A percentile compares a stretch with the other conserved stretches of the same genome.
Evolutionary conservation across 2,329 filamentous ascomycete genomes (phyloP).

Genomic region (Metarhizium album): DNA sequence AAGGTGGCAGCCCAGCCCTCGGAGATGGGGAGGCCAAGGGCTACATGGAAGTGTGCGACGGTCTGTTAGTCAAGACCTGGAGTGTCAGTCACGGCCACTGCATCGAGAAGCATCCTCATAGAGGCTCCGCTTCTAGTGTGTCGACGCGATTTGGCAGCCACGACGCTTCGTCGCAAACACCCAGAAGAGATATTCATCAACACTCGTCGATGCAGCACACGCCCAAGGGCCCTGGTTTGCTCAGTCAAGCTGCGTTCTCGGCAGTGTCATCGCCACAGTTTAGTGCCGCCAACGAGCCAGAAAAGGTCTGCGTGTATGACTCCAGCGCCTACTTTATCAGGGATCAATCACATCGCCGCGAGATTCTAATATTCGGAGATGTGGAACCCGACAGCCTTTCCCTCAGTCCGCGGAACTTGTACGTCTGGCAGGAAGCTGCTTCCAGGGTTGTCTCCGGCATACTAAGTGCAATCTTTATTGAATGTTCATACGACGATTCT

Average conservation of each 20-base stretch:
- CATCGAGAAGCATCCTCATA: constrained; percentile 60
- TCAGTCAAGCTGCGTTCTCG: constrained; percentile 20
- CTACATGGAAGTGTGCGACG: constrained; percentile 81
- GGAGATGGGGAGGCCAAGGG: constrained; percentile 71
- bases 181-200: constrained; percentile 17
- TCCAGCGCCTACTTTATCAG: constrained; percentile 92
- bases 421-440: constrained; percentile 81
- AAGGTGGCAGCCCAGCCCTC: constrained; percentile 76
- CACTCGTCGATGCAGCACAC: constrained; percentile 7
- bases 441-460: constrained; percentile 66
- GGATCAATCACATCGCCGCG: constrained; percentile 55
- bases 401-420: constrained; percentile 66
- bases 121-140: constrained; percentile 42
- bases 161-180: constrained; percentile 28
- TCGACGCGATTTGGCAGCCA: constrained; percentile 40
- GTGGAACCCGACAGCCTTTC: constrained; percentile 87
- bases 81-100: constrained; percentile 85
- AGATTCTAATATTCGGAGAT: constrained; percentile 90
- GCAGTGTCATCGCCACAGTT: constrained; percentile 14
- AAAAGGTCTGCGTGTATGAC: constrained; percentile 61
- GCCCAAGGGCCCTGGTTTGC: constrained; percentile 15
- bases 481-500: constrained; percentile 84
- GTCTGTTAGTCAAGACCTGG: constrained; percentile 79
- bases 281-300: constrained; percentile 24
- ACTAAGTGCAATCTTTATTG: constrained; percentile 79